Base-by-base conservation (phyloP, 306 rosid genomes). In the Erythrophleum fordii region DNA sequence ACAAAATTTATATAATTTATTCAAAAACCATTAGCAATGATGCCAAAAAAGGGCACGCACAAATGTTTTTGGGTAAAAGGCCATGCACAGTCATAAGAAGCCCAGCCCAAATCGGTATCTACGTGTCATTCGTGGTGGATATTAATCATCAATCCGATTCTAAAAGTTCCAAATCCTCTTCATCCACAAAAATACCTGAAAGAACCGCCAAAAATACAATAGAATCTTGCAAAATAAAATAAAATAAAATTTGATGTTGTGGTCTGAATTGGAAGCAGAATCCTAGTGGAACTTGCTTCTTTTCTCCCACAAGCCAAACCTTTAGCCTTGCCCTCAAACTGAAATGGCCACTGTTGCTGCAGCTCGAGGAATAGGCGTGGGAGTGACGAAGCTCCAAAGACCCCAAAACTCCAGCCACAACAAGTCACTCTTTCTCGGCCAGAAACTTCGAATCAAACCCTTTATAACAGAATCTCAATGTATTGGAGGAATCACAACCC, bases 151-250 rank as follows among this genome's bases (percentile, higher is more conserved):
- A 69, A 90, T 86, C 91, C 90, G 76, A 5, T 68, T 58, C 71
- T 53, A 1, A 31, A 31, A 11, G 11, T 31, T 73, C 68, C 28
- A 77, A 79, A 49, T 60, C 76, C 82, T 78, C 85, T 51, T 28
- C 86, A 79, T 83, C 96, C 97, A 88, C 97, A 85, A 78, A 81
- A 85, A 77, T 69, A 87, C 89, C 89, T 56, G 88, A 83, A 80
- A 45, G 73, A 86, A 83, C 86, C 13, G 78, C 77, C 85, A 35
- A 83, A 58, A 59, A 68, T 55, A 23, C 4, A 18, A 49, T 64
- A 62, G 11, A 37, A 8, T 39, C n/a, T 12, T 34, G 31, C 3
- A 4, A 53, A 11, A 65, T 0, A 16, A 20, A 23, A 45, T 23
- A 42, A 52, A 28, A 65, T 20, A 67, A 72, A 44, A 4, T 17